Conservation (phyloP, 345 rosid genomes). For the Erysimum cheiranthoides region DNA sequence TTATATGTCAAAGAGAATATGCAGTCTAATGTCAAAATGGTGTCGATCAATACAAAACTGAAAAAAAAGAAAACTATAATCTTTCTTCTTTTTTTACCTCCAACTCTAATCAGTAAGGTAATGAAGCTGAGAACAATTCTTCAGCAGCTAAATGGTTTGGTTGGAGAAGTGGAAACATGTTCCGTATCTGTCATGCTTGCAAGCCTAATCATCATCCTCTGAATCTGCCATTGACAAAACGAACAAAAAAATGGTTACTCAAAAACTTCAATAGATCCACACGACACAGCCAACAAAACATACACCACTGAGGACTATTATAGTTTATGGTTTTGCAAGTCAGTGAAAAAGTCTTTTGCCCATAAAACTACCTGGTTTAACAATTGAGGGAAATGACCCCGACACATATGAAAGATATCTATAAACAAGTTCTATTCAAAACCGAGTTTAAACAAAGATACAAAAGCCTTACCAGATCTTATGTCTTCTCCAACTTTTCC, state of each 20-base stretch:
- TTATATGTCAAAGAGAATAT: conserved; percentile 33
- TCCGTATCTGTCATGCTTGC: conserved; percentile 33
- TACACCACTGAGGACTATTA: neutral
- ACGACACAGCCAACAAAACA: conserved; percentile 21
- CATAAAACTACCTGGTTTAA: neutral
- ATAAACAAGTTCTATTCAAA: conserved; percentile 1
- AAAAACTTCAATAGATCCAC: neutral
- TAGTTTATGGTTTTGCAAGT: conserved; percentile 3
- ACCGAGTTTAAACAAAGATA: neutral
- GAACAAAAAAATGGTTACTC: neutral
- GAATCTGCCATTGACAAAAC: conserved; percentile 67
- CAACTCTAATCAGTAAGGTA: conserved; percentile 36
- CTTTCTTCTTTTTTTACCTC: conserved; percentile 27
- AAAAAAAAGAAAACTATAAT: conserved; percentile 18
- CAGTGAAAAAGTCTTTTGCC: neutral
- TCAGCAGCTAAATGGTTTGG: conserved; percentile 31
- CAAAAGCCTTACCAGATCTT: conserved; percentile 80
- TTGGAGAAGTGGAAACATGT: conserved; percentile 44
- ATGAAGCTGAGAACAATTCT: conserved; percentile 29
- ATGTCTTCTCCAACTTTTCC: conserved; percentile 97
- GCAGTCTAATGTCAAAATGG: conserved; percentile 32
- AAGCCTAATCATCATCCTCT: conserved; percentile 84
- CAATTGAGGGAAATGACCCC: neutral
- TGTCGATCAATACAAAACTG: conserved; percentile 34
- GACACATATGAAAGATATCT: neutral